Conservation (phyloP, 768 basidiomycete species). For the Boletus barrowsii region DNA sequence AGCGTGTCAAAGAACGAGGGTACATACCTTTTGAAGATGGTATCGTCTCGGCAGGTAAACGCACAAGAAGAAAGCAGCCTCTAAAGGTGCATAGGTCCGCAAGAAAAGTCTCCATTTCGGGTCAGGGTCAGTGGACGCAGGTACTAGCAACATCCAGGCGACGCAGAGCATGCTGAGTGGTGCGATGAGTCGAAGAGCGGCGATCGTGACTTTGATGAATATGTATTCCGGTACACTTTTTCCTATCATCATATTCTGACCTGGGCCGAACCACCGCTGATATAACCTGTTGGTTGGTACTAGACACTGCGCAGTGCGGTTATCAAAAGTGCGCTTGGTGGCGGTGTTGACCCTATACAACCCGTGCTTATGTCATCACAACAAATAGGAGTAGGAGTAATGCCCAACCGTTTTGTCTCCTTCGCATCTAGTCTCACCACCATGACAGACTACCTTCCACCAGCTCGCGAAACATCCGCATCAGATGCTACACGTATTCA, state of each 20-base stretch:
- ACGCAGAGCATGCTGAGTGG: constrained; percentile 47
- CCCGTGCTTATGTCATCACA: no score
- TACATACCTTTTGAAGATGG: constrained; percentile 44
- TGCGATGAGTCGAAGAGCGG: constrained; percentile 44
- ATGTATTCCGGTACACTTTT: constrained; percentile 48
- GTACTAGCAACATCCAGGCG: constrained; percentile 17
- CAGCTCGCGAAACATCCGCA: no score
- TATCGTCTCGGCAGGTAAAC: constrained; percentile 47
- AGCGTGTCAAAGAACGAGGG: neutral
- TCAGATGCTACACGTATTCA: no score
- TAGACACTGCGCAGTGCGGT: no score
- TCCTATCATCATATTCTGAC: constrained; percentile 41
- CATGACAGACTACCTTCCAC: no score
- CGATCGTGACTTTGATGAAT: constrained; percentile 48
- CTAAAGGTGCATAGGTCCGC: constrained; percentile 37
- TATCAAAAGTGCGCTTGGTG: no score
- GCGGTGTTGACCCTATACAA: no score
- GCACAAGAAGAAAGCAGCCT: constrained; percentile 47
- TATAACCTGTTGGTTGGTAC: no score
- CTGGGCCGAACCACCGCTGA: neutral
- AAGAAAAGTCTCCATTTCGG: constrained; percentile 13
- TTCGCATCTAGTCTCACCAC: no score
- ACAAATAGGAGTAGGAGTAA: no score
- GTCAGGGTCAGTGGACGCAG: neutral
- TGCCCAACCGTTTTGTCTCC: no score